phyloP scores from a whole-genome alignment of 2,329 filamentous ascomycete species.

The Microsporum ferrugineum region DNA sequence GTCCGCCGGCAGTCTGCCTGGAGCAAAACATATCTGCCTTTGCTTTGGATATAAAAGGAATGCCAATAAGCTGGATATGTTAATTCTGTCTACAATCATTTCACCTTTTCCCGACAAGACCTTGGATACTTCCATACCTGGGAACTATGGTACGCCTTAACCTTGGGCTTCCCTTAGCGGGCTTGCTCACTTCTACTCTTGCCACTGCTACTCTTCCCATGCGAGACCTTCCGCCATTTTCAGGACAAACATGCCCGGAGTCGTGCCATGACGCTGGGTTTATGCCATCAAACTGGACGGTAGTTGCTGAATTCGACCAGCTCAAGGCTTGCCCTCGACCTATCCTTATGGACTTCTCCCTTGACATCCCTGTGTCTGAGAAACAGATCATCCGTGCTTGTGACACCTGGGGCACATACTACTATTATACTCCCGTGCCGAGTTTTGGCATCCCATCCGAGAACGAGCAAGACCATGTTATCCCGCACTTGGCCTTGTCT shows the following conservation, averaged over 20 bases:
- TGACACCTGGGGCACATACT: not conserved
- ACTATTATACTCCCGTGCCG: not conserved
- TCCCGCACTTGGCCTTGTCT: not conserved
- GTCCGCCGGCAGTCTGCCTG: too few species aligned
- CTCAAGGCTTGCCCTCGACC: not conserved
- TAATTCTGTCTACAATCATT: too few species aligned
- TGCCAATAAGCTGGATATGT: too few species aligned
- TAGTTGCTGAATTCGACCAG: not conserved
- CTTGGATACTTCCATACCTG: not conserved
- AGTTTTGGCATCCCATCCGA: not conserved
- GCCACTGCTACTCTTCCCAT: not conserved
- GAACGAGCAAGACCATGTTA: not conserved
- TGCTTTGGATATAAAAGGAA: too few species aligned
- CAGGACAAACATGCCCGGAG: not conserved
- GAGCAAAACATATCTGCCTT: too few species aligned
- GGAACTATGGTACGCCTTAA: not conserved
- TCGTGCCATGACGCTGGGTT: not conserved
- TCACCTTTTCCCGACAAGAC: too few species aligned
- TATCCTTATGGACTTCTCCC: not conserved
- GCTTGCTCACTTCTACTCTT: not conserved
- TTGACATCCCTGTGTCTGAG: not conserved
- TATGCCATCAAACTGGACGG: not conserved
- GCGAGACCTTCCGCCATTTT: not conserved
- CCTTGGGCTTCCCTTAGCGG: not conserved
- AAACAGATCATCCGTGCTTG: not conserved